phyloP scores from a whole-genome alignment of 805 yeast species.

The Suhomyces emberorum region DNA sequence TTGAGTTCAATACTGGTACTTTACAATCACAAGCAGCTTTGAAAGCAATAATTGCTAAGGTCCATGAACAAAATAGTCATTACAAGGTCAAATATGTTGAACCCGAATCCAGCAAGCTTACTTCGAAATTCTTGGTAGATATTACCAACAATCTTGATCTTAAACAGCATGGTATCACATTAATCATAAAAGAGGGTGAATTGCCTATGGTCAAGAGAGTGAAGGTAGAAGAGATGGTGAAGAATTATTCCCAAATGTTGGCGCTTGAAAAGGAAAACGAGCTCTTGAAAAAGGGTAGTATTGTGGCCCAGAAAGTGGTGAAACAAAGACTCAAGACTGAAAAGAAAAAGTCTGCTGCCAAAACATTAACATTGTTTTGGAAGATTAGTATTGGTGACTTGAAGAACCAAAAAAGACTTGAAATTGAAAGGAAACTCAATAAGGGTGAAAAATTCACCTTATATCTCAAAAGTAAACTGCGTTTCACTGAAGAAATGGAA shows the following conservation, averaged over 20 bases:
- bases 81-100: constrained; percentile 27
- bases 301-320: constrained; percentile 26
- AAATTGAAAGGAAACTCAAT: constrained; percentile 42
- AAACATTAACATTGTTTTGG: constrained; percentile 53
- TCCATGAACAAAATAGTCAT: constrained; percentile 12
- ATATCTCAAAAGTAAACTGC: constrained; percentile 19
- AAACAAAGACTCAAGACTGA: constrained; percentile 29
- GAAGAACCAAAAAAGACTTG: constrained; percentile 49
- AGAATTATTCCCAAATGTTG: constrained; percentile 26
- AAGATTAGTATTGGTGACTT: constrained; percentile 53
- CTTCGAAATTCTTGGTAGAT: constrained; percentile 24
- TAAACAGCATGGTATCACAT: constrained; percentile 19
- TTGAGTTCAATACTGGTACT: constrained; percentile 19
- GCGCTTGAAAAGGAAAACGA: constrained; percentile 31
- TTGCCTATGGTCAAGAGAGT: constrained; percentile 28
- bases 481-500: constrained; percentile 12
- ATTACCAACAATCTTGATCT: constrained; percentile 30
- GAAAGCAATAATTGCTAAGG: constrained; percentile 17
- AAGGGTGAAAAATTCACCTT: constrained; percentile 41
- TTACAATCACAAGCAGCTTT: constrained; percentile 22
- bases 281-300: constrained; percentile 32
- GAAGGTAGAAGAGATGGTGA: constrained; percentile 30
- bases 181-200: constrained; percentile 19
- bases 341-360: constrained; percentile 39
- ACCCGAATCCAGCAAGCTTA: constrained; percentile 18